Evolutionary conservation across 2,329 filamentous ascomycete species (phyloP).

Genomic region (Amylocarpus encephaloides): DNA sequence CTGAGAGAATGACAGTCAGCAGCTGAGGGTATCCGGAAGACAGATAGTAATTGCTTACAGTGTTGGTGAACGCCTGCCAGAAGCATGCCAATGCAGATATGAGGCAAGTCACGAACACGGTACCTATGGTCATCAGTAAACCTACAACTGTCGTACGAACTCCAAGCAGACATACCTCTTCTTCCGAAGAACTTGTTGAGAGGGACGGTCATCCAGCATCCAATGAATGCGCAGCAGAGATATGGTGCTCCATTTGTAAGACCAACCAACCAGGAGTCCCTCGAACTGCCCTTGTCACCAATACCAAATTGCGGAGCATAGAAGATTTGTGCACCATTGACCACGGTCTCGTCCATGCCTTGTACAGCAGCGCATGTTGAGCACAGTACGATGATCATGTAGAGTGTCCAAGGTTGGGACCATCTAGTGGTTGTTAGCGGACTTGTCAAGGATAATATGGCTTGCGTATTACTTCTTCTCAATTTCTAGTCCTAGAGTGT

Average conservation of each 20-base stretch:
- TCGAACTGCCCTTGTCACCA: constrained; percentile 35
- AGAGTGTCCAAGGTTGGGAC: constrained; percentile 60
- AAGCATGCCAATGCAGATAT: constrained; percentile 52
- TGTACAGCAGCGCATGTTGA: constrained; percentile 65
- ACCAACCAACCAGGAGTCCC: constrained; percentile 51
- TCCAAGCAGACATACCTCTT: constrained; percentile 39
- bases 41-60: constrained; percentile 13
- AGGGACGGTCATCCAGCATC: constrained; percentile 69
- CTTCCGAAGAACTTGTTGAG: constrained; percentile 66
- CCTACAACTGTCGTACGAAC: no score
- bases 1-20: not conserved
- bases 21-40: no score
- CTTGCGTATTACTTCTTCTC: constrained; percentile 41
- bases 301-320: constrained; percentile 58
- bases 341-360: constrained; percentile 64
- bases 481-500: constrained; percentile 52
- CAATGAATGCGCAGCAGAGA: constrained; percentile 60
- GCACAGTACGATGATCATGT: constrained; percentile 59
- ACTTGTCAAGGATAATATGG: no score
- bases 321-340: constrained; percentile 63
- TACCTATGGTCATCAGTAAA: constrained; percentile 27
- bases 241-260: constrained; percentile 57
- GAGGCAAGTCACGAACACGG: constrained; percentile 61
- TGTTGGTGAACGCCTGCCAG: constrained; percentile 45
- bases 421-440: constrained; percentile 35